Evolutionary conservation across 352 stramenopile species (phyloP), one percentile per base, ranked within the genome.

Genomic region (Peronospora belbahrii): DNA sequence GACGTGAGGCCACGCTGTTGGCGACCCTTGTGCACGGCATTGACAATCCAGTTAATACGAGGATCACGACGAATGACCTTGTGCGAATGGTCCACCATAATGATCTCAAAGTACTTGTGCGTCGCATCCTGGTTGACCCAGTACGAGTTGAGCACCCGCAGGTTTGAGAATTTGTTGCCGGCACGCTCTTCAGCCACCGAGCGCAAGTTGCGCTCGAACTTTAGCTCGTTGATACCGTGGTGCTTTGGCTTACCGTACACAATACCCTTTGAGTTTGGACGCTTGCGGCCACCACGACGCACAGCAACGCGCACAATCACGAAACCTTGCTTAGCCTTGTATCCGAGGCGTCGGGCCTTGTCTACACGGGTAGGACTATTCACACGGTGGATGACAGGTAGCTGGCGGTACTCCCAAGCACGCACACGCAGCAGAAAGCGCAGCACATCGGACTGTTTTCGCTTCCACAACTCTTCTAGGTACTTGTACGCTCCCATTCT

Each of bases 61-160:
- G 97, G 82, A 74, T 99, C 97, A 57, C 97, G 97, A 68, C 97
- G 90, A 80, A 99, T 98, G 51, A 85, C 88, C 65, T 88, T 92
- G 85, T 99, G 96, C 60, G 79, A 86, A 59, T 97, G 94, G 84
- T 99, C 97, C 33, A 99, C 94, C 35, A 98, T 69, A 75, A 99
- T 99, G 59, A 99, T 83, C 85, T 99, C 97, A 61, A 98, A 99
- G 81, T 99, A 99, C 82, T 99, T 99, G 95, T 98, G 99, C 59
- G 96, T 99, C 24, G 96, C 95, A 73, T 99, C 97, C 67, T 99
- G 95, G 86, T 99, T 99, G 62, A 99, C 83, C 97, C 97, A 99
- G 89, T 99, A 99, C 52, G 95, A 99, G 92, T 99, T 99, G 20
- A 99, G 84, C 49, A 99, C 97, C 52, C 97, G 91, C 49, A 99